Percentiles rank a stretch among this genome's conserved stretches.
Conservation (phyloP, 1,284 basidiomycete species). For the Ganoderma multipileum region DNA sequence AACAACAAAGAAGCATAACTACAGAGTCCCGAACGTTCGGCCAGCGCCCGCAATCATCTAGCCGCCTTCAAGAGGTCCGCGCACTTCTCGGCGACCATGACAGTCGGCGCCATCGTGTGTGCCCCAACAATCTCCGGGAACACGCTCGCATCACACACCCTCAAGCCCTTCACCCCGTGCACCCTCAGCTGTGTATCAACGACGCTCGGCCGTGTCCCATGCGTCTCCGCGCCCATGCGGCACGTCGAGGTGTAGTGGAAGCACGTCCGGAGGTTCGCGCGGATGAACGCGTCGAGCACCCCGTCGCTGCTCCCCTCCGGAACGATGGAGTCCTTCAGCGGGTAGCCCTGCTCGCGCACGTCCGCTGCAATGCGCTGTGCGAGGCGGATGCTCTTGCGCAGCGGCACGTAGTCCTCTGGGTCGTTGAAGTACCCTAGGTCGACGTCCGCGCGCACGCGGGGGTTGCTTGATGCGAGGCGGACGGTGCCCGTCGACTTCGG, state of each 20-base stretch:
- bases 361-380: constrained; percentile 38
- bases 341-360: constrained; percentile 41
- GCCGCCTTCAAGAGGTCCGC: constrained; percentile 23
- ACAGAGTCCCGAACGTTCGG: background rate
- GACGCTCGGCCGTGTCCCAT: constrained; percentile 44
- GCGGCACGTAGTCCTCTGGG: constrained; percentile 34
- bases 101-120: constrained; percentile 46
- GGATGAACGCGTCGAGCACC: constrained; percentile 40
- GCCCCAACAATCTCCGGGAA: constrained; percentile 45
- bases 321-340: constrained; percentile 39
- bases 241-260: constrained; percentile 48
- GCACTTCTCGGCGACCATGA: constrained; percentile 46
- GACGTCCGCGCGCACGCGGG: constrained; percentile 40
- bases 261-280: constrained; percentile 37
- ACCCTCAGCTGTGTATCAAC: constrained; percentile 57
- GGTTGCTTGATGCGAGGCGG: constrained; percentile 41
- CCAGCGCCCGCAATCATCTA: background rate
- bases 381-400: constrained; percentile 37
- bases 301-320: constrained; percentile 31
- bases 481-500: constrained; percentile 44
- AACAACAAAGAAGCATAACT: background rate
- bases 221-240: constrained; percentile 45
- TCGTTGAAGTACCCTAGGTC: constrained; percentile 42
- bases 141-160: constrained; percentile 49
- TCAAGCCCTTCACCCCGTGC: constrained; percentile 49